Evolutionary conservation across 805 yeast genomes (phyloP).

Genomic region (Yarrowia deformans): DNA sequence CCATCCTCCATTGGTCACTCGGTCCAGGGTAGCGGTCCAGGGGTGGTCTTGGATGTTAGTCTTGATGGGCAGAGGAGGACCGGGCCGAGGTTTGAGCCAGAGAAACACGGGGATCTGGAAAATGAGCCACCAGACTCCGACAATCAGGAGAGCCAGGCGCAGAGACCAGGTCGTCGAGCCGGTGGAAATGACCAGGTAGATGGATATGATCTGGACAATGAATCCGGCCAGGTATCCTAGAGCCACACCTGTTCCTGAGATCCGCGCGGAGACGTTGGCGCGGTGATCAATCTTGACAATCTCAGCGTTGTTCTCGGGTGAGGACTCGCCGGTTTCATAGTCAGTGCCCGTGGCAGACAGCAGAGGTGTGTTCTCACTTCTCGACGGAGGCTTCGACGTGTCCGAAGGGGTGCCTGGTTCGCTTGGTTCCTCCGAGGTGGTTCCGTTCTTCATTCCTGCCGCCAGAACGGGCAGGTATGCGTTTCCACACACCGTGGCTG

Average conservation of each 20-base stretch:
- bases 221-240: conserved; percentile 74
- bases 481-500: conserved; percentile 80
- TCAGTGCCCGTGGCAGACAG: background rate
- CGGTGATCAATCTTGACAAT: conserved; percentile 12
- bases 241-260: conserved; percentile 76
- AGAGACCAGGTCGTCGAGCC: conserved; percentile 56
- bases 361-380: conserved; percentile 8
- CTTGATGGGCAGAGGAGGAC: conserved; percentile 49
- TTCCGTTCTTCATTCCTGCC: conserved; percentile 40
- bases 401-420: background rate
- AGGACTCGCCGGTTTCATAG: background rate
- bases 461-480: conserved; percentile 72
- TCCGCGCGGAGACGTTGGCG: conserved; percentile 46
- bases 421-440: background rate
- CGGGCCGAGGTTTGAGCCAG: conserved; percentile 57
- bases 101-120: conserved; percentile 69
- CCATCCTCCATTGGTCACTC: conserved; percentile 38
- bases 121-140: conserved; percentile 79
- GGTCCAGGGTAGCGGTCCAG: conserved; percentile 36
- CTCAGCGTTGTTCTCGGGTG: background rate
- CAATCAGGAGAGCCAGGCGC: conserved; percentile 65
- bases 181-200: conserved; percentile 56
- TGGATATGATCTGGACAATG: conserved; percentile 67
- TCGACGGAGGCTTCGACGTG: background rate
- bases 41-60: conserved; percentile 40